A percentile compares a stretch with the other conserved stretches of the same genome.
These are phyloP conservation scores for Emericellopsis cladophorae DNA, from an alignment of 2,329 filamentous ascomycete genomes.

Conservation along the genomic window DNA sequence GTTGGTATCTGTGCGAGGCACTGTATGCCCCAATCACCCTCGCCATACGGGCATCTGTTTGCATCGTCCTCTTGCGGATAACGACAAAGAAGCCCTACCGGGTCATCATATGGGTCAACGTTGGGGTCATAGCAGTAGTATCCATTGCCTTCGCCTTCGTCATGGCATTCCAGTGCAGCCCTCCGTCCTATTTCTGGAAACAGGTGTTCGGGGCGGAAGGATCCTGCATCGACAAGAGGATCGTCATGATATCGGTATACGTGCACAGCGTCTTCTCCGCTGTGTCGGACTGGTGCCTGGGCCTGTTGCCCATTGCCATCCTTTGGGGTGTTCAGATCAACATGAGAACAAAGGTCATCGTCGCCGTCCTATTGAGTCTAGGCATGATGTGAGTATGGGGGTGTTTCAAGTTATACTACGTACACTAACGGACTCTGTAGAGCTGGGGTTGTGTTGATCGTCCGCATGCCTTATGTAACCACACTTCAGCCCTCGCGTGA, in stretches of 20 bases:
- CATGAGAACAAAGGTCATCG: slow-evolving; percentile 27
- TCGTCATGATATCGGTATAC: slow-evolving; percentile 28
- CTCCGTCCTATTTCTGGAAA: slow-evolving; percentile 34
- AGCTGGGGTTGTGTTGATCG: slow-evolving; percentile 22
- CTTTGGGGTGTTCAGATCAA: slow-evolving; percentile 38
- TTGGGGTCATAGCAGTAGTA: slow-evolving; percentile 20
- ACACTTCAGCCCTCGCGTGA: slow-evolving; percentile 11
- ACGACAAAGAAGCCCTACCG: slow-evolving; percentile 18
- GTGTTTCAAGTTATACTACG: not conserved
- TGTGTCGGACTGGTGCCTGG: slow-evolving; percentile 33
- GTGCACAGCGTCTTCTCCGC: slow-evolving; percentile 31
- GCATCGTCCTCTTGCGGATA: slow-evolving; percentile 26
- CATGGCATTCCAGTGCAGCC: slow-evolving; percentile 34
- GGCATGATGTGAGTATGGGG: slow-evolving; percentile 28
- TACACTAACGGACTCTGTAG: slow-evolving; percentile 9
- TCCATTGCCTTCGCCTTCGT: slow-evolving; percentile 29
- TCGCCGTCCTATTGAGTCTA: slow-evolving; percentile 34
- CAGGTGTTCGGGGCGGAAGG: slow-evolving; percentile 21
- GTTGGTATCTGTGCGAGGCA: slow-evolving; percentile 26
- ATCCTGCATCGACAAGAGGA: slow-evolving; percentile 22
- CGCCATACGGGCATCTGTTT: slow-evolving; percentile 25
- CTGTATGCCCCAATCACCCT: slow-evolving; percentile 26
- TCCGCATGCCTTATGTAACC: slow-evolving; percentile 21
- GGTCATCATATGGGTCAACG: slow-evolving; percentile 16
- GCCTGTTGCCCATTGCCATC: slow-evolving; percentile 34